Percentiles rank a stretch among this genome's conserved stretches.
Conservation (phyloP, 192 early-diverging fungal genomes). For the Dimargaris xerosporica region DNA sequence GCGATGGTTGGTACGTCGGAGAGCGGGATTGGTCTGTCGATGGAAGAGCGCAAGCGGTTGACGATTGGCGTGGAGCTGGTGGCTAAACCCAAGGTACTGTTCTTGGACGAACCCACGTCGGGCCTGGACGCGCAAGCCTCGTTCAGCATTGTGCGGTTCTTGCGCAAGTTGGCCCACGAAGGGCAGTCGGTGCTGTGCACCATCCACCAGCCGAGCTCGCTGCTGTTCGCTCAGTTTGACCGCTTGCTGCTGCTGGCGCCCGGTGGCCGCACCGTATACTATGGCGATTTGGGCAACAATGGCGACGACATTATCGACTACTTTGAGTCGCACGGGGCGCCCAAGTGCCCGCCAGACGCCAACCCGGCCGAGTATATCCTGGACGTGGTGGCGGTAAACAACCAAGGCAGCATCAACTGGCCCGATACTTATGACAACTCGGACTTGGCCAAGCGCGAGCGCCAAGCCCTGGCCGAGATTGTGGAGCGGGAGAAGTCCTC, state of each 20-base stretch:
- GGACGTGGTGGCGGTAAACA: too few relatives aligned
- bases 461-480: not conserved
- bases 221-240: conserved; percentile 75
- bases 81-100: conserved; percentile 59
- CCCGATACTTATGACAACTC: not conserved
- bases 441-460: conserved; percentile 20
- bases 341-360: conserved; percentile 39
- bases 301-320: conserved; percentile 46
- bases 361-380: conserved; percentile 82
- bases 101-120: conserved; percentile 83
- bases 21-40: conserved; percentile 58
- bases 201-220: conserved; percentile 77
- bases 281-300: conserved; percentile 61
- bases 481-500: not conserved
- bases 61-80: conserved; percentile 77
- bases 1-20: conserved; percentile 56
- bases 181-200: conserved; percentile 62
- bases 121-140: conserved; percentile 69
- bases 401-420: not conserved
- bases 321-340: conserved; percentile 60
- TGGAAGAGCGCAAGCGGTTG: conserved; percentile 78
- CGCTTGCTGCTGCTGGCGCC: conserved; percentile 60
- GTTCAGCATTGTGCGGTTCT: conserved; percentile 56
- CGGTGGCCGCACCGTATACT: conserved; percentile 65
- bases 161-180: conserved; percentile 44